Evolutionary conservation across 176 grass and related monocot species (phyloP).

Genomic region (Zoysia pacifica): DNA sequence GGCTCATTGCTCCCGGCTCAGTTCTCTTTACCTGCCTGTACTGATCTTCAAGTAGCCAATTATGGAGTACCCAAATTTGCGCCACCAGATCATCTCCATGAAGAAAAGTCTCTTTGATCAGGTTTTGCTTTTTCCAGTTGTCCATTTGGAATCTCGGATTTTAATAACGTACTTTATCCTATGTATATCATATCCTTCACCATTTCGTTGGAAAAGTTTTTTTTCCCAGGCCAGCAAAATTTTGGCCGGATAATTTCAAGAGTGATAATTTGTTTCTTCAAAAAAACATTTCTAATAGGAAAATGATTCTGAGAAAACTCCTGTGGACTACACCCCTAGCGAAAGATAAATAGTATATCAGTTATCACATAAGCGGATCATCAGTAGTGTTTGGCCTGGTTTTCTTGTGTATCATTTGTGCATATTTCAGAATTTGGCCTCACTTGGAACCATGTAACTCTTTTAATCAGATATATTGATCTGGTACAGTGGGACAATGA

Average conservation of each 20-base stretch:
- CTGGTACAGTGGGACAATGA: slow-evolving; percentile 2
- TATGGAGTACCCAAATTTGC: slow-evolving; percentile 59
- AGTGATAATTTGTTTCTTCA: slow-evolving; percentile 8
- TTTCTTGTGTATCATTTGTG: not conserved
- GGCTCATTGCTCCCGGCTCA: slow-evolving; percentile 41
- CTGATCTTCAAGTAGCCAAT: slow-evolving; percentile 31
- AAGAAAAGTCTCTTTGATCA: slow-evolving; percentile 87
- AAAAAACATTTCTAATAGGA: slow-evolving; percentile 2
- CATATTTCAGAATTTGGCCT: slow-evolving; percentile 17
- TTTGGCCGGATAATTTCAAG: slow-evolving; percentile 9
- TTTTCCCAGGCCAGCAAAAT: not conserved
- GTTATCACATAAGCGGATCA: slow-evolving; percentile 3
- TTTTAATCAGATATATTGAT: slow-evolving; percentile 1
- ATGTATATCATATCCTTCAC: not conserved
- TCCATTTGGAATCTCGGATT: slow-evolving; percentile 14
- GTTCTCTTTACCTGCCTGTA: slow-evolving; percentile 32
- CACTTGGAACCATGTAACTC: slow-evolving; percentile 12
- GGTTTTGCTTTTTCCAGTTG: slow-evolving; percentile 40
- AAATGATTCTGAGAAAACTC: not conserved
- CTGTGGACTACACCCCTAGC: not conserved
- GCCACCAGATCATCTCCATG: slow-evolving; percentile 53
- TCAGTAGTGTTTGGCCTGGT: not conserved
- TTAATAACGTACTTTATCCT: not conserved
- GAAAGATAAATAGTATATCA: not conserved
- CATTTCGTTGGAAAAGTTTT: not conserved